Evolutionary conservation across 2,329 filamentous ascomycete genomes (phyloP), one percentile per base, ranked within the genome.

Genomic region (Emergomyces orientalis): DNA sequence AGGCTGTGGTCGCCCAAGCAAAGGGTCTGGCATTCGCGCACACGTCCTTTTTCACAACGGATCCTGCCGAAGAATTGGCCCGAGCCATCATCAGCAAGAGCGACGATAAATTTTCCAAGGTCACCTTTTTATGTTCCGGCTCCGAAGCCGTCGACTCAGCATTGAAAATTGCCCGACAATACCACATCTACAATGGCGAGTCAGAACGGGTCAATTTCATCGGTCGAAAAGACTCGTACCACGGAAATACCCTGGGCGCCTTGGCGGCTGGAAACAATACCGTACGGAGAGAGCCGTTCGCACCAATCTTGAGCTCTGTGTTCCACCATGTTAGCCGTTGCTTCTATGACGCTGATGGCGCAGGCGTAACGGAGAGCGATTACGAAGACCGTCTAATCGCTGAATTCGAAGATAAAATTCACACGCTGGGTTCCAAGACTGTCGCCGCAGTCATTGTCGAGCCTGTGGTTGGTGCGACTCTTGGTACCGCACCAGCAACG

Each of bases 401-500:
- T 37, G 58, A 60, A 49, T 60, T 45, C 25, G 17, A 51, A 8
- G 27, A 49, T 34, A 25, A 49, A 51, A 60, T 60, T 13, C 37
- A 51, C 45, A 13, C n/a, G 13, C 5, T 60, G 30, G 45, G n/a
- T n/a, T 43, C 58, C 2, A 60, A 39, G 41, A 60, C 58, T n/a
- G 58, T 60, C 2, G 58, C 58, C 3, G 58, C 41, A 14, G 32
- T 51, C 32, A 47, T 60, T 47, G 45, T 49, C 27, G 58, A 60
- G 58, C 58, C 30, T 8, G 58, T 60, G 25, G 45, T 39, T 17
- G 58, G 58, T 37, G 39, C 58, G 11, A 60, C 80, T 0, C 70
- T 81, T 1, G 84, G 83, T 2, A 82, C 80, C 61, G 79, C 83
- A 0, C 76, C 82, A 0, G 69, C 84, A 0, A 74, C 81, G 0